Conservation (phyloP, 2,329 filamentous ascomycete species). For the Fusarium staphyleae region DNA sequence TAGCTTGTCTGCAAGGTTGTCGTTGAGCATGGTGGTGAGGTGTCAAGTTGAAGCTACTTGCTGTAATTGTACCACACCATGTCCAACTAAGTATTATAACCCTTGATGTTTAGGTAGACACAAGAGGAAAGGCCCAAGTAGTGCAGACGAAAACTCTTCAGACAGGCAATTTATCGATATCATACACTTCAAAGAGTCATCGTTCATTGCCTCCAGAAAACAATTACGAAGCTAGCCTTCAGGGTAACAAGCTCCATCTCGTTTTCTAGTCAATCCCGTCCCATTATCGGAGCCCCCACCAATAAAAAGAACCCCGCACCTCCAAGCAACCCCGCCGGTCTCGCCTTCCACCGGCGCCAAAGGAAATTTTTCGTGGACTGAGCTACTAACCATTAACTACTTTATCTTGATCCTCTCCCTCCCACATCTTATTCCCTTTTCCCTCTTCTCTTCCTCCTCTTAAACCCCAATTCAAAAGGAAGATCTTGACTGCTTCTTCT, state of each 20-base stretch:
- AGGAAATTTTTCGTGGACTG: conserved; percentile 27
- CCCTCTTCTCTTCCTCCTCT: conserved; percentile 12
- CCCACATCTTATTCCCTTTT: conserved; percentile 27
- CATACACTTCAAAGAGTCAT: too few relatives aligned
- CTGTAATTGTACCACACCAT: too few relatives aligned
- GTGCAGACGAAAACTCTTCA: not conserved
- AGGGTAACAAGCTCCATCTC: conserved; percentile 17
- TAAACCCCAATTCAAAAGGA: conserved; percentile 12
- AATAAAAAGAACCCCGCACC: conserved; percentile 40
- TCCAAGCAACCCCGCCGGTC: conserved; percentile 30
- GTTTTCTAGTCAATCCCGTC: conserved; percentile 13
- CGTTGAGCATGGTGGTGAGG: conserved; percentile 3
- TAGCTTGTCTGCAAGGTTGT: not conserved
- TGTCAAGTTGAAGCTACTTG: not conserved
- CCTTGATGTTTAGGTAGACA: too few relatives aligned
- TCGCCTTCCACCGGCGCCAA: conserved; percentile 29
- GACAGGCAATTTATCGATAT: too few relatives aligned
- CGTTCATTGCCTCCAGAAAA: not conserved
- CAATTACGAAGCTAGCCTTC: conserved; percentile 4
- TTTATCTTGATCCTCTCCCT: conserved; percentile 9
- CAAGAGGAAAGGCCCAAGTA: too few relatives aligned
- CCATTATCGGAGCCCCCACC: conserved; percentile 29
- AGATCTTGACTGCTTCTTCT: conserved; percentile 15
- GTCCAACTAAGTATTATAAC: too few relatives aligned
- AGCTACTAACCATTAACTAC: conserved; percentile 28